Percentiles rank a stretch among this genome's conserved stretches.
Evolutionary conservation across 106 monocot species (phyloP).

Genomic region (Allium fistulosum): DNA sequence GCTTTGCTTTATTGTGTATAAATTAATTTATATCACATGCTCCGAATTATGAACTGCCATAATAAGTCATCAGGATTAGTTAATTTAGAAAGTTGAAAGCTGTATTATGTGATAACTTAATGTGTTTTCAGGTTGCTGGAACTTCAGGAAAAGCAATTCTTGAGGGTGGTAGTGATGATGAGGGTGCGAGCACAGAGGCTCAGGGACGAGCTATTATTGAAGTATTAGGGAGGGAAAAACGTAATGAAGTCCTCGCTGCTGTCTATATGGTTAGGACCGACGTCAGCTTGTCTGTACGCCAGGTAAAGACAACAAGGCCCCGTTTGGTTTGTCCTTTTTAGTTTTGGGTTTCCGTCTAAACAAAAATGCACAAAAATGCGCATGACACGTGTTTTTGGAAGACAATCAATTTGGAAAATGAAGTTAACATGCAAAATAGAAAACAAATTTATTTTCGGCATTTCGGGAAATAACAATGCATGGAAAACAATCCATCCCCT

Average conservation of each 20-base stretch:
- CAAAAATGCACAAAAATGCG: no score
- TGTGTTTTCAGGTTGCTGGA: constrained; percentile 67
- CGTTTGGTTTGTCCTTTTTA: no score
- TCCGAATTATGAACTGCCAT: no score
- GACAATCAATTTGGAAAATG: no score
- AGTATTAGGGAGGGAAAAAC: constrained; percentile 73
- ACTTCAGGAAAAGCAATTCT: constrained; percentile 96
- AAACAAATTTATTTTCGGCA: no score
- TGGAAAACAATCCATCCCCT: no score
- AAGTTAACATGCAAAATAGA: no score
- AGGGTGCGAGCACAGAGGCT: constrained; percentile 96
- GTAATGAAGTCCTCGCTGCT: constrained; percentile 96
- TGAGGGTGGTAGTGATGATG: constrained; percentile 99
- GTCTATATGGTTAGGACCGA: constrained; percentile 96
- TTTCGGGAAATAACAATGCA: no score
- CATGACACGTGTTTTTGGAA: no score
- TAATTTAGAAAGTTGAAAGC: constrained; percentile 2
- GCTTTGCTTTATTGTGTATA: neutral
- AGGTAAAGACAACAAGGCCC: constrained; percentile 32
- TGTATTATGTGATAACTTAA: neutral
- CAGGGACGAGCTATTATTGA: constrained; percentile 99
- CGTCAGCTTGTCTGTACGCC: constrained; percentile 90
- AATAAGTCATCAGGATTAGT: no score
- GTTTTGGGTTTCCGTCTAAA: no score
- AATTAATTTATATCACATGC: no score